These are phyloP conservation scores for Colletotrichum sp. DNA, from an alignment of 2,329 filamentous ascomycete species.

Conservation along the genomic window DNA sequence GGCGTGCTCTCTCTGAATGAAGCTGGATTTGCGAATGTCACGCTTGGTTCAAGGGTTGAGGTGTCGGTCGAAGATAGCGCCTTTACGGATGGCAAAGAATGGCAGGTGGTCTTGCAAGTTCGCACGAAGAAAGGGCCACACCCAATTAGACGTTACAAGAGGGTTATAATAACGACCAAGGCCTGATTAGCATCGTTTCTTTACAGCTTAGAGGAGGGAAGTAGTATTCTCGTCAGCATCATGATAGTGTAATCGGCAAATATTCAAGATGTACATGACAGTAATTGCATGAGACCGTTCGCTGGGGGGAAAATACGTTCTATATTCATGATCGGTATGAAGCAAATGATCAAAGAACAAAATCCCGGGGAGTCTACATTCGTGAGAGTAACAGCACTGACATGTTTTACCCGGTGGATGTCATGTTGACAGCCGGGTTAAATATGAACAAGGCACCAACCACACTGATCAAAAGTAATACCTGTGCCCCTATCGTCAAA, in stretches of 20 bases:
- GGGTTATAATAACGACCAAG: neutral
- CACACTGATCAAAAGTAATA: neutral
- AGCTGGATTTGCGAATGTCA: neutral
- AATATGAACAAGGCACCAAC: neutral
- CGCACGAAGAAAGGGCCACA: neutral
- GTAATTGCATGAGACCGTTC: neutral
- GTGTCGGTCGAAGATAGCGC: neutral
- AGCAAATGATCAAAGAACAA: neutral
- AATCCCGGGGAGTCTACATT: neutral
- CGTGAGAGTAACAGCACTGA: neutral
- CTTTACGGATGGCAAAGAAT: neutral
- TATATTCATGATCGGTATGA: neutral
- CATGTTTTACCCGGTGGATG: neutral
- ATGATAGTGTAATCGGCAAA: neutral
- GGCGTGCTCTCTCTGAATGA: neutral
- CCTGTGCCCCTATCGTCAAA: neutral
- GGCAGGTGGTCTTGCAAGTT: neutral
- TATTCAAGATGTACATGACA: neutral
- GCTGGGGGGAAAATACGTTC: rapidly evolving
- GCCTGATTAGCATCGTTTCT: neutral
- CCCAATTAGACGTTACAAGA: neutral
- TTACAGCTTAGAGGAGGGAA: neutral
- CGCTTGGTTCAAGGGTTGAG: neutral
- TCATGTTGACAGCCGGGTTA: neutral
- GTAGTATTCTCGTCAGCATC: neutral